Conservation (phyloP, 116 monocot genomes). For the Iris pallida region DNA sequence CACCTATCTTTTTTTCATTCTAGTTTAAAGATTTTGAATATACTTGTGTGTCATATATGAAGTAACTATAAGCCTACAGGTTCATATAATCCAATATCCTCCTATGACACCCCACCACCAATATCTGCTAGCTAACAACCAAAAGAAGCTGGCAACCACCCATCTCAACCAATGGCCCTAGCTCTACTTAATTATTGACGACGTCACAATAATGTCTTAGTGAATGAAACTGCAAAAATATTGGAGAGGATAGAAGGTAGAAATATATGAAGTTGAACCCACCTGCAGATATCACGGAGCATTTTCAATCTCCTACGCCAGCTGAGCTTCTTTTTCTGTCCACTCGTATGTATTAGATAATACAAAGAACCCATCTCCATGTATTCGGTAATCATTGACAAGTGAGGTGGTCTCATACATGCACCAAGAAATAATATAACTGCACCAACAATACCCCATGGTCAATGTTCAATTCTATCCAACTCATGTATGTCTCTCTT, state of each 20-base stretch:
- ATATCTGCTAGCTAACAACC: too few relatives aligned
- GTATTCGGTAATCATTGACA: conserved; percentile 98
- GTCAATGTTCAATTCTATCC: neutral
- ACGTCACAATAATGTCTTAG: neutral
- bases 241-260: neutral
- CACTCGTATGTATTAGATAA: conserved; percentile 86
- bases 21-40: too few relatives aligned
- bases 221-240: neutral
- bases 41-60: too few relatives aligned
- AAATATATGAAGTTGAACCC: conserved; percentile 7
- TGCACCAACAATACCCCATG: conserved; percentile 23
- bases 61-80: too few relatives aligned
- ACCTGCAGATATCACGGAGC: conserved; percentile 97
- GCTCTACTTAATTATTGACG: too few relatives aligned
- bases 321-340: conserved; percentile 90
- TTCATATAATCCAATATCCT: too few relatives aligned
- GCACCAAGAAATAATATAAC: conserved; percentile 98
- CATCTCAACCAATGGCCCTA: too few relatives aligned
- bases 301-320: conserved; percentile 94
- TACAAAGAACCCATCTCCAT: conserved; percentile 99
- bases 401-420: conserved; percentile 89
- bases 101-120: too few relatives aligned
- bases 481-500: neutral
- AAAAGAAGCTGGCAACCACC: too few relatives aligned
- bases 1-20: too few relatives aligned